Percentiles rank a stretch among this genome's conserved stretches.
Conservation (phyloP, 371 early-diverging fungal genomes). For the Mucor circinelloides region DNA sequence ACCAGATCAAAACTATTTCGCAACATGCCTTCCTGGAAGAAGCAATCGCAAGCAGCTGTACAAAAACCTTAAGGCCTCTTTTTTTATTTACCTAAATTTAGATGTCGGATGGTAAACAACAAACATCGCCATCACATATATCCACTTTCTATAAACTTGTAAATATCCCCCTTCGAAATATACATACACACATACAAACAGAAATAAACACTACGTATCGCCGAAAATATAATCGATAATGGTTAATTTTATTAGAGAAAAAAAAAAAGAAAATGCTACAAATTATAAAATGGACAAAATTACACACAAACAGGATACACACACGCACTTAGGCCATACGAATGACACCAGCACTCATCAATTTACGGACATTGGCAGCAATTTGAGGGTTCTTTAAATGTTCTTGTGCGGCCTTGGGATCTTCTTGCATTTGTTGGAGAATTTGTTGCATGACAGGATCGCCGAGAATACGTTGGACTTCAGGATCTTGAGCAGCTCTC, state of each 20-base stretch:
- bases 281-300: not conserved
- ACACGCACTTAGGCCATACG: slow-evolving; percentile 54
- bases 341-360: slow-evolving; percentile 90
- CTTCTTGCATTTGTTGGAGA: slow-evolving; percentile 95
- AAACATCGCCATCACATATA: not conserved
- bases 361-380: slow-evolving; percentile 92
- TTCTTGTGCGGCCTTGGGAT: slow-evolving; percentile 91
- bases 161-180: not conserved
- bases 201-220: not conserved
- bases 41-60: not conserved
- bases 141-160: not conserved
- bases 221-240: not conserved
- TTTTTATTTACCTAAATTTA: not conserved
- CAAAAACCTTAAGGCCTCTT: not conserved
- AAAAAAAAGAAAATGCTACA: slow-evolving; percentile 9
- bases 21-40: slow-evolving; percentile 16
- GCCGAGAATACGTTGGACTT: slow-evolving; percentile 83
- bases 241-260: not conserved
- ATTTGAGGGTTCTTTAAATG: slow-evolving; percentile 91
- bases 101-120: not conserved
- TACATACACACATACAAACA: not conserved
- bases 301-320: not conserved
- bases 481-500: slow-evolving; percentile 91
- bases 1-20: slow-evolving; percentile 9
- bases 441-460: slow-evolving; percentile 98